Evolutionary conservation across 1,284 basidiomycete genomes (phyloP).

Genomic region (Trichosporon faecale): DNA sequence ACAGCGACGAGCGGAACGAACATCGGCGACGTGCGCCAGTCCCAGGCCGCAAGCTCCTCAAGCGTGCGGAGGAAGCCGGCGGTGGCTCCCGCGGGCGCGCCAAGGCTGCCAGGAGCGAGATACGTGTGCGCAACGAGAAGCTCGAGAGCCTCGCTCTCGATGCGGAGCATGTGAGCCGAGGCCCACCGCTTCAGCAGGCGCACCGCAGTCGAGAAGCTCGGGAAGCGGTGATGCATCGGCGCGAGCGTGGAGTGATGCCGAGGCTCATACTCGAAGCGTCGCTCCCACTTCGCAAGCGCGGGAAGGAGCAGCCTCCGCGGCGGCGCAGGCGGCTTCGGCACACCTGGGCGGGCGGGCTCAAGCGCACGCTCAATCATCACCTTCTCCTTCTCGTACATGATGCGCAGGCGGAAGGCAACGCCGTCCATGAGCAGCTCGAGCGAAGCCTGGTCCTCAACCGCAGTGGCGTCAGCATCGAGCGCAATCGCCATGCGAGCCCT

Average conservation of each 20-base stretch:
- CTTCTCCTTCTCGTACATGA: conserved; percentile 85
- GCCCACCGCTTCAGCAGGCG: conserved; percentile 92
- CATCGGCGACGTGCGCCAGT: conserved; percentile 61
- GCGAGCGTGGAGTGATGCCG: conserved; percentile 81
- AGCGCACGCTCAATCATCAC: conserved; percentile 70
- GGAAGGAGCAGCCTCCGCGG: conserved; percentile 55
- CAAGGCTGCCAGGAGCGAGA: conserved; percentile 50
- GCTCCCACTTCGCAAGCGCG: conserved; percentile 64
- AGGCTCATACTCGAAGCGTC: conserved; percentile 72
- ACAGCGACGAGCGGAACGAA: conserved; percentile 51
- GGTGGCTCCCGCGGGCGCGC: conserved; percentile 53
- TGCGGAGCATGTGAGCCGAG: conserved; percentile 80
- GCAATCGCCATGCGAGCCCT: conserved; percentile 56
- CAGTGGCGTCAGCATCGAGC: conserved; percentile 59
- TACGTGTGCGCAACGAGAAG: conserved; percentile 69
- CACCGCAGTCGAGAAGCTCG: conserved; percentile 77
- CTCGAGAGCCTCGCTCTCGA: conserved; percentile 66
- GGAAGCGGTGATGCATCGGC: conserved; percentile 72
- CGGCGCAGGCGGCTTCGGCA: conserved; percentile 41
- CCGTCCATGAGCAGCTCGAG: conserved; percentile 82
- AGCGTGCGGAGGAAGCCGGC: conserved; percentile 78
- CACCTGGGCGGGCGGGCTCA: conserved; percentile 45
- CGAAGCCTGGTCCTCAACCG: conserved; percentile 66
- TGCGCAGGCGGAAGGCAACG: conserved; percentile 78
- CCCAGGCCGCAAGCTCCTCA: conserved; percentile 75